These are phyloP conservation scores for Agaricales sp. DNA, from an alignment of 1,284 basidiomycete species.

Conservation along the genomic window DNA sequence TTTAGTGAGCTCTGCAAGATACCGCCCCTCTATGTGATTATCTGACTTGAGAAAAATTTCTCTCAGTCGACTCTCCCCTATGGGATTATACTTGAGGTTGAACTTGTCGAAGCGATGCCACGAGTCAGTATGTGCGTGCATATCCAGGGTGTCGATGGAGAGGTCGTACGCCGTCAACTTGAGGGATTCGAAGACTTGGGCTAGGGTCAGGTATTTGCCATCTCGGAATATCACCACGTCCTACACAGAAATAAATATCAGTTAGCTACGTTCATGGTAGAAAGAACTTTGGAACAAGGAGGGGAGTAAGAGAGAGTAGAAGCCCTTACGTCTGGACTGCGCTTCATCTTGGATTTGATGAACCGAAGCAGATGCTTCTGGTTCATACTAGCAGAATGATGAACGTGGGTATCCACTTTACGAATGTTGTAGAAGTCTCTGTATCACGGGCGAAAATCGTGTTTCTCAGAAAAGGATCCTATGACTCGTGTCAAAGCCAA, in stretches of 20 bases:
- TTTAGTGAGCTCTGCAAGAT: constrained; percentile 91
- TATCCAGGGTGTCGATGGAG: constrained; percentile 97
- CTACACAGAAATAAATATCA: constrained; percentile 38
- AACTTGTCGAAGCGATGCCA: constrained; percentile 99
- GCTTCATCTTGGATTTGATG: constrained; percentile 97
- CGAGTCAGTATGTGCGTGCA: constrained; percentile 97
- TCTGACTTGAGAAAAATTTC: constrained; percentile 99
- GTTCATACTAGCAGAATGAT: constrained; percentile 99
- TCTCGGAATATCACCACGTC: constrained; percentile 96
- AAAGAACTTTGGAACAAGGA: background rate
- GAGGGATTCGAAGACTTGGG: constrained; percentile 92
- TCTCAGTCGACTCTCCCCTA: constrained; percentile 88
- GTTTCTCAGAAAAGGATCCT: no score
- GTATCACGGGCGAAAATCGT: constrained; percentile 6
- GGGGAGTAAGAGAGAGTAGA: background rate
- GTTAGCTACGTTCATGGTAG: no score
- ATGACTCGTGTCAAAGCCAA: no score
- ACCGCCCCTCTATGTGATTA: constrained; percentile 86
- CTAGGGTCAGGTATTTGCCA: constrained; percentile 80
- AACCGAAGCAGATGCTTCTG: constrained; percentile 99
- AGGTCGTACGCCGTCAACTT: constrained; percentile 96
- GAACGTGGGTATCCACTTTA: constrained; percentile 98
- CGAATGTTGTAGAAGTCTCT: constrained; percentile 99
- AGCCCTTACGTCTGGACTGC: constrained; percentile 52
- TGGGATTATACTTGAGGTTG: constrained; percentile 89